Conservation (phyloP, 805 yeast species). For the Teunomyces tritomae region DNA sequence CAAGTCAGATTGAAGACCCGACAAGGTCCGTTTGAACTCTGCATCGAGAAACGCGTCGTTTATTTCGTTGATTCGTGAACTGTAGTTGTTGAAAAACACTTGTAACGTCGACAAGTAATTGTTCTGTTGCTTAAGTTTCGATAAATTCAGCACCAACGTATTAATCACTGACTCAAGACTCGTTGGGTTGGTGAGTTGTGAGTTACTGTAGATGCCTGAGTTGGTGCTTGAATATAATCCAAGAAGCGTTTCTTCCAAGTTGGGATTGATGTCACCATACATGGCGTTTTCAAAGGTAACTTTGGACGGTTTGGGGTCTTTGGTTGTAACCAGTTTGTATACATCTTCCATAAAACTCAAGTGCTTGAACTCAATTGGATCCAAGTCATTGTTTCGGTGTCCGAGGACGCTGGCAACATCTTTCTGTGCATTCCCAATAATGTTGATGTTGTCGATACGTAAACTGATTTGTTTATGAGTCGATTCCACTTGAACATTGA, state of each 20-base stretch:
- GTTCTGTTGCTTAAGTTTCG: conserved; percentile 58
- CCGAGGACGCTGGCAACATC: conserved; percentile 1
- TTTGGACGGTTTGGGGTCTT: neutral
- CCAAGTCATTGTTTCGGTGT: conserved; percentile 11
- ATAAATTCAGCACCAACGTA: conserved; percentile 51
- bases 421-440: conserved; percentile 37
- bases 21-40: conserved; percentile 14
- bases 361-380: conserved; percentile 32
- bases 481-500: conserved; percentile 69
- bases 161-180: conserved; percentile 55
- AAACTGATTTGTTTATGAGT: conserved; percentile 88
- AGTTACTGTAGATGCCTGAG: conserved; percentile 57
- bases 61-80: conserved; percentile 20
- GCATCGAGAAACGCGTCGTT: conserved; percentile 23
- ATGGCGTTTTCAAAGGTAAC: conserved; percentile 53
- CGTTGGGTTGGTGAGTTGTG: conserved; percentile 59
- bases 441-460: conserved; percentile 67
- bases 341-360: conserved; percentile 35
- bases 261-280: conserved; percentile 57
- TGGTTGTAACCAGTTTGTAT: conserved; percentile 7
- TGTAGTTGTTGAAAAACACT: conserved; percentile 52
- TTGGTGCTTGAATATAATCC: conserved; percentile 47
- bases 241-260: conserved; percentile 48
- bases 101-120: conserved; percentile 54
- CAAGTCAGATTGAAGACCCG: conserved; percentile 15